These are phyloP conservation scores for Paulownia fortunei DNA, from an alignment of 257 asterid species.

Conservation along the genomic window DNA sequence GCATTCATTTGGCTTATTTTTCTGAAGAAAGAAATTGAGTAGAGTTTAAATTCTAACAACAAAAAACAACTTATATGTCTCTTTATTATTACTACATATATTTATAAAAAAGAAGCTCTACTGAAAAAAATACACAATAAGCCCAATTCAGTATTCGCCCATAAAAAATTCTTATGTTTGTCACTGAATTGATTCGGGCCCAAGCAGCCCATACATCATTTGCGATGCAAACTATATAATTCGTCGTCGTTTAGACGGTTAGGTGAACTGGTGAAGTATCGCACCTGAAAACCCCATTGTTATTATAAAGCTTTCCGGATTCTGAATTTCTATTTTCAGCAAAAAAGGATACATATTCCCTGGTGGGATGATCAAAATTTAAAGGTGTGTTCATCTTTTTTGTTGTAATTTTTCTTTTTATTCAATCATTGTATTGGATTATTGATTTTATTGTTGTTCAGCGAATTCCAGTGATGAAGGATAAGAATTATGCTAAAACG, in stretches of 20 bases:
- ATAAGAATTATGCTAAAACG: conserved; percentile 62
- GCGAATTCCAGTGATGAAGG: conserved; percentile 68
- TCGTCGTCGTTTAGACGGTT: conserved; percentile 42
- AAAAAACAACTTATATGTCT: too few relatives aligned
- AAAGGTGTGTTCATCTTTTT: conserved; percentile 12
- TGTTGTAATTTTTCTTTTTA: background rate
- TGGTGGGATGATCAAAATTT: conserved; percentile 28
- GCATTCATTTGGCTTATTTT: too few relatives aligned
- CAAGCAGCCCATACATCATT: conserved; percentile 8
- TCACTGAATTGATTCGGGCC: background rate
- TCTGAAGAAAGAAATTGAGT: too few relatives aligned
- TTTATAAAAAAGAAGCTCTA: too few relatives aligned
- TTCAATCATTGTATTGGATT: conserved; percentile 24
- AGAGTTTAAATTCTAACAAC: too few relatives aligned
- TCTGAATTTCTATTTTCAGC: conserved; percentile 27
- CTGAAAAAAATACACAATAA: background rate
- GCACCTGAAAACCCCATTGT: conserved; percentile 27
- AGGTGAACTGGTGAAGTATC: conserved; percentile 30
- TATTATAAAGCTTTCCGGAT: background rate
- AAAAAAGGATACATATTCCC: background rate
- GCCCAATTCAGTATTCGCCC: background rate
- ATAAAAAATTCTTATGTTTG: background rate
- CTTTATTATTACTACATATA: too few relatives aligned
- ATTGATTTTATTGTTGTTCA: conserved; percentile 28
- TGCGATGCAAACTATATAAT: background rate